A percentile compares a stretch with the other conserved stretches of the same genome.
These are phyloP conservation scores for Nannizziopsis barbatae DNA, from an alignment of 2,329 filamentous ascomycete species.

Conservation along the genomic window DNA sequence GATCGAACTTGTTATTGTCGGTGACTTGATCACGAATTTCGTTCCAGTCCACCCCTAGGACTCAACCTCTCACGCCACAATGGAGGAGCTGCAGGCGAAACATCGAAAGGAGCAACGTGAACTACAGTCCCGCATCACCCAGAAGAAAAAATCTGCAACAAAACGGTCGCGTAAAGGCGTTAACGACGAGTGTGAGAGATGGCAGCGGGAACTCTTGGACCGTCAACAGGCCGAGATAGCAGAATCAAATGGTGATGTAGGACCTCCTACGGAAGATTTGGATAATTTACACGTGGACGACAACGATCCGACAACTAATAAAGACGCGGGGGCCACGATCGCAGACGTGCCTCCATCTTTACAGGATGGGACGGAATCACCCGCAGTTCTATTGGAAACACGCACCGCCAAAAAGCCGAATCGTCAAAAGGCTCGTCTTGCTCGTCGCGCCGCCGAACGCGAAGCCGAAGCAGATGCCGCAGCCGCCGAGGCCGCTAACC, in stretches of 20 bases:
- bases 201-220: slow-evolving; percentile 47
- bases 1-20: no score
- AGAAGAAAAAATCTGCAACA: slow-evolving; percentile 92
- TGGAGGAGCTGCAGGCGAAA: slow-evolving; percentile 66
- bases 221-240: slow-evolving; percentile 43
- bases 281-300: slow-evolving; percentile 24
- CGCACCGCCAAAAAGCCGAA: slow-evolving; percentile 60
- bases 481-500: slow-evolving; percentile 59
- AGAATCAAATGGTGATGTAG: slow-evolving; percentile 31
- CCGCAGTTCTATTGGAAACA: slow-evolving; percentile 7
- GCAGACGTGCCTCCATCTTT: background rate
- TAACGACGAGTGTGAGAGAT: slow-evolving; percentile 51
- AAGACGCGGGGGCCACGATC: slow-evolving; percentile 12
- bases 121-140: slow-evolving; percentile 71
- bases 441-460: slow-evolving; percentile 75
- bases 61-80: slow-evolving; percentile 18
- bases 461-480: slow-evolving; percentile 58
- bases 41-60: no score
- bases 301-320: background rate
- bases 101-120: slow-evolving; percentile 86
- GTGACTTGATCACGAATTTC: no score
- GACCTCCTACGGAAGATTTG: slow-evolving; percentile 17
- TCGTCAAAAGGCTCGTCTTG: slow-evolving; percentile 80
- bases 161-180: slow-evolving; percentile 66
- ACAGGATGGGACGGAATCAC: background rate